Conservation (phyloP, 495 filamentous ascomycete genomes). For the Daldinia concentrica region DNA sequence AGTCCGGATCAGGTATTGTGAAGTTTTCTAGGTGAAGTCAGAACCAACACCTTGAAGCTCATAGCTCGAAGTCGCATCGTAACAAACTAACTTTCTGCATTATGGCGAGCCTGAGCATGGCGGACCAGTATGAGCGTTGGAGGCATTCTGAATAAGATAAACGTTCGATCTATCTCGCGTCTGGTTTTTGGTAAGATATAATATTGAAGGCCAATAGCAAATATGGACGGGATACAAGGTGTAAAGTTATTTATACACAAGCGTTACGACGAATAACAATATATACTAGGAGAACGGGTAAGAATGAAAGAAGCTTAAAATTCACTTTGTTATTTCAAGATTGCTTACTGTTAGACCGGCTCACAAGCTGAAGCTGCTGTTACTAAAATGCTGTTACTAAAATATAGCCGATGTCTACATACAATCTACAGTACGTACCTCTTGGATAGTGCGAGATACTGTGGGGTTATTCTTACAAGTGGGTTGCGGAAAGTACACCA, state of each 20-base stretch:
- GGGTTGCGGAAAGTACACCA: no score
- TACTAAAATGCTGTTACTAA: background rate
- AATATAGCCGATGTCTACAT: background rate
- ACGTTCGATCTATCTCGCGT: background rate
- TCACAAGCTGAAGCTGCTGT: background rate
- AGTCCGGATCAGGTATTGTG: conserved; percentile 61
- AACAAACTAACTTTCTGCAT: conserved; percentile 53
- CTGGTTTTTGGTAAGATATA: background rate
- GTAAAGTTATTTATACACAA: background rate
- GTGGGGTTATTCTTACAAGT: background rate
- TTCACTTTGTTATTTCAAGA: background rate
- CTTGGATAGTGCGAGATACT: background rate
- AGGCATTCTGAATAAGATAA: conserved; percentile 53
- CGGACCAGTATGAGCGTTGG: conserved; percentile 68
- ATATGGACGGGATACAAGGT: background rate
- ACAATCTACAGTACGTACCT: background rate
- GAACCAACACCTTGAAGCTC: conserved; percentile 2
- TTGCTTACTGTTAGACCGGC: background rate
- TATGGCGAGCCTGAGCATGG: conserved; percentile 67
- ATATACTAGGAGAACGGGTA: background rate
- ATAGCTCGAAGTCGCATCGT: conserved; percentile 14
- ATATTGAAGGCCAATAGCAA: background rate
- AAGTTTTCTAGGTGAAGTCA: conserved; percentile 58
- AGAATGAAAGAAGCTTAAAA: background rate
- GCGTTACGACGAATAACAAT: background rate